A percentile compares a stretch with the other conserved stretches of the same genome.
phyloP scores from a whole-genome alignment of 371 early-diverging fungal genomes.

The Rhizopus arrhizus region DNA sequence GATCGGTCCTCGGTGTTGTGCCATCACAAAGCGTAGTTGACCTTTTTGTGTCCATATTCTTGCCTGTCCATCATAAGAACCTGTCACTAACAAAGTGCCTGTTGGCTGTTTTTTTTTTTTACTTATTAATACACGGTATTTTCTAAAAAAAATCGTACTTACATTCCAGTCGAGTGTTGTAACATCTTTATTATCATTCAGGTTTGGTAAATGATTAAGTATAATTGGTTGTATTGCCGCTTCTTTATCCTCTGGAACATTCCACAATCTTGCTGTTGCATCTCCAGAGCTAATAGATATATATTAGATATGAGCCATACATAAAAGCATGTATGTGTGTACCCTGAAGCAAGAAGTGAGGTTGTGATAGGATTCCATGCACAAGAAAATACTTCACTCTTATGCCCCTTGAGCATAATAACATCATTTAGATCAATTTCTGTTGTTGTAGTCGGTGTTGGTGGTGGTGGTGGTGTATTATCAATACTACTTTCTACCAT shows the following conservation, averaged over 20 bases:
- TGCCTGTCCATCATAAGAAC: conserved; percentile 86
- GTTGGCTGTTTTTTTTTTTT: conserved; percentile 56
- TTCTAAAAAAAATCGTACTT: conserved; percentile 28
- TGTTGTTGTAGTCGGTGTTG: background rate
- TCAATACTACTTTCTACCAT: conserved; percentile 5
- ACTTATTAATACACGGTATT: conserved; percentile 5
- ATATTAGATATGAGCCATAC: conserved; percentile 2
- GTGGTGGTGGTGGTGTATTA: background rate
- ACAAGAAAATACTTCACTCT: conserved; percentile 77
- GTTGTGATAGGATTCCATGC: conserved; percentile 82
- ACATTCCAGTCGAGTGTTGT: conserved; percentile 94
- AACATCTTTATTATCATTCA: conserved; percentile 64
- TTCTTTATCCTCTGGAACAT: conserved; percentile 47
- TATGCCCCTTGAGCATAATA: conserved; percentile 65
- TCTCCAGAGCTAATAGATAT: conserved; percentile 68
- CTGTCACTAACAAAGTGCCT: conserved; percentile 87
- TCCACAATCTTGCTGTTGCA: conserved; percentile 88
- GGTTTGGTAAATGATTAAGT: conserved; percentile 59
- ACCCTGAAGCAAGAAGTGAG: conserved; percentile 81
- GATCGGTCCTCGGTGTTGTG: conserved; percentile 80
- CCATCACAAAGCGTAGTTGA: conserved; percentile 68
- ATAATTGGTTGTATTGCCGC: conserved; percentile 51
- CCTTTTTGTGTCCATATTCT: conserved; percentile 81
- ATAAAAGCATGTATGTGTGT: conserved; percentile 9
- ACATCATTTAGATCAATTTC: conserved; percentile 39